These are phyloP conservation scores for Thuidium tamariscinum DNA, from an alignment of 225 moss, liverwort and hornwort genomes.

Conservation along the genomic window DNA sequence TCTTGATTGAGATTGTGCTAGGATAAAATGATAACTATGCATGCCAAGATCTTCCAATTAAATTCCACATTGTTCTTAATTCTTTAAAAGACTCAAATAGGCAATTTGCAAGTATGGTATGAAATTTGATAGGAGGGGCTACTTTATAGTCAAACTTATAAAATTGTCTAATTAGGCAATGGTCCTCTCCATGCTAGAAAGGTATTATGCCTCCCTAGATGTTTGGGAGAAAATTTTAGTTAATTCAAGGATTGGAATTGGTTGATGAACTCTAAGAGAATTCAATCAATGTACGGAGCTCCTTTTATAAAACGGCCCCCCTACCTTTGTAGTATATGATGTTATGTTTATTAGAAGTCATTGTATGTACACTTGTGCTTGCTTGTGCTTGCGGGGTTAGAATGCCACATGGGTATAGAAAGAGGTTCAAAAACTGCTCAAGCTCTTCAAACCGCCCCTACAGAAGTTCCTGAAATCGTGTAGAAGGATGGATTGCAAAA, in stretches of 20 bases:
- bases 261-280: no score
- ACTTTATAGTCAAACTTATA: fast-evolving
- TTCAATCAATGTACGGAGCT: fast-evolving
- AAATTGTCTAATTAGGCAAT: neutral
- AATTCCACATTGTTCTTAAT: neutral
- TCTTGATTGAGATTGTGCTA: neutral
- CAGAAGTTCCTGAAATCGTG: no score
- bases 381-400: fast-evolving
- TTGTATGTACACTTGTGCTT: no score
- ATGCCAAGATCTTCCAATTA: neutral
- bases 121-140: neutral
- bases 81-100: neutral
- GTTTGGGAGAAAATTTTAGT: neutral
- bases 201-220: neutral
- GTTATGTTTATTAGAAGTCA: no score
- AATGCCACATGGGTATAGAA: no score
- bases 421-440: no score
- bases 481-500: no score
- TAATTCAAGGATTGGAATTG: no score
- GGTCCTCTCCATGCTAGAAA: neutral
- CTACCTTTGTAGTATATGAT: no score
- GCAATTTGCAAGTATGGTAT: neutral
- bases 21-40: neutral
- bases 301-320: no score
- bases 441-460: no score